These are phyloP conservation scores for Nymphaea colorata DNA, from an alignment of 164 flowering plant species.

Conservation along the genomic window DNA sequence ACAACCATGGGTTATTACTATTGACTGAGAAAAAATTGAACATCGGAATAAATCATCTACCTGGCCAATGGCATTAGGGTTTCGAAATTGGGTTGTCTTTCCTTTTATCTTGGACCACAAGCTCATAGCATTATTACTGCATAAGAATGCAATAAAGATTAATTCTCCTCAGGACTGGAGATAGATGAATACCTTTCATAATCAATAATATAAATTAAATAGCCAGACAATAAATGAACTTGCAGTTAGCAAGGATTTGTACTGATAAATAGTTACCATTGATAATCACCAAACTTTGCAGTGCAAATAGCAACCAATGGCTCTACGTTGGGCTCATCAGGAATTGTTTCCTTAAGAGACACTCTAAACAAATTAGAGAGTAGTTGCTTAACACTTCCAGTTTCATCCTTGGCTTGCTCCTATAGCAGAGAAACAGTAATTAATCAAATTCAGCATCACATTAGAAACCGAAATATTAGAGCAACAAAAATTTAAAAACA, in stretches of 20 bases:
- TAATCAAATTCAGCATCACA: too few species aligned
- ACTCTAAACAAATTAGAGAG: slow-evolving; percentile 46
- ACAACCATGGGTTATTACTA: background rate
- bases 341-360: slow-evolving; percentile 47
- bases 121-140: slow-evolving; percentile 92
- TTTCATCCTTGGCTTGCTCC: slow-evolving; percentile 33
- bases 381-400: slow-evolving; percentile 51
- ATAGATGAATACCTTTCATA: background rate
- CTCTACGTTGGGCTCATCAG: slow-evolving; percentile 40
- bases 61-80: slow-evolving; percentile 75
- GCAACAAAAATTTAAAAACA: background rate
- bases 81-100: slow-evolving; percentile 33
- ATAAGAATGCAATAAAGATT: slow-evolving; percentile 1
- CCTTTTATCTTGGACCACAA: slow-evolving; percentile 66
- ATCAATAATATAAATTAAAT: too few species aligned
- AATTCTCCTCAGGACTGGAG: background rate
- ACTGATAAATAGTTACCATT: slow-evolving; percentile 35
- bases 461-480: too few species aligned
- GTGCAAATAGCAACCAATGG: slow-evolving; percentile 55
- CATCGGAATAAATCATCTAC: slow-evolving; percentile 20
- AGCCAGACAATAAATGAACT: background rate
- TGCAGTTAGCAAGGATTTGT: background rate
- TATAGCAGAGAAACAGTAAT: background rate
- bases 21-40: background rate
- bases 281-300: slow-evolving; percentile 77